Base-by-base conservation (phyloP, 345 rosid genomes). In the Camelina hispida region DNA sequence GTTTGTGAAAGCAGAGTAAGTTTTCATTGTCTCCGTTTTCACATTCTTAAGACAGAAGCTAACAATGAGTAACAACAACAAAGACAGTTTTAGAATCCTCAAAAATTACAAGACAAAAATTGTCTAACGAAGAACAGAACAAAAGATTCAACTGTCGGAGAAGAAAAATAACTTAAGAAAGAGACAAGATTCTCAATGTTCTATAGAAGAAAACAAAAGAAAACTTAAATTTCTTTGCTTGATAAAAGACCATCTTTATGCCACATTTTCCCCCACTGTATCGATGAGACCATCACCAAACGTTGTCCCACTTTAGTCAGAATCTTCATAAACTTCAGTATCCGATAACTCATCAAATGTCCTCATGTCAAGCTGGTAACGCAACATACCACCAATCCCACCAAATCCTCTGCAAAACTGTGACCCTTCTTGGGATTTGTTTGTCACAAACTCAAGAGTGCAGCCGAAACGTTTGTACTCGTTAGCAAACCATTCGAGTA, bases 351-450 rank as follows among this genome's bases (percentile, higher is more conserved):
- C 98, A 75, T 93, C 96, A 53, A 87, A 93, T 11, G 91, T 80
- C 79, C 96, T 83, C 76, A 93, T 85, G 82, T 93, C 98, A 55
- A 93, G 84, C 84, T 91, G 96, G 86, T 91, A 93, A 47, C 98
- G 90, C 1, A 93, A 87, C 74, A 93, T 87, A 13, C 98, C 98
- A 37, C 98, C 97, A 44, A 92, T 90, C 60, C 97, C 97, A 58
- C 96, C 97, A 66, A 92, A 92, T 5, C 97, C 96, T 82, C 97
- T 68, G 84, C 96, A 92, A 80, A 92, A 92, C 80, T 90, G 96
- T 42, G 96, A 92, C 48, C 98, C 97, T 77, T 93, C 97, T 80
- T 93, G 97, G 3, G 98, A 91, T 62, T 89, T 93, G 81, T 93
- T 90, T 37, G 98, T 93, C 68, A 93, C 92, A 62, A 93, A 91